A percentile compares a stretch with the other conserved stretches of the same genome.
phyloP scores from a whole-genome alignment of 768 basidiomycete genomes.

The Tricholoma sp. region DNA sequence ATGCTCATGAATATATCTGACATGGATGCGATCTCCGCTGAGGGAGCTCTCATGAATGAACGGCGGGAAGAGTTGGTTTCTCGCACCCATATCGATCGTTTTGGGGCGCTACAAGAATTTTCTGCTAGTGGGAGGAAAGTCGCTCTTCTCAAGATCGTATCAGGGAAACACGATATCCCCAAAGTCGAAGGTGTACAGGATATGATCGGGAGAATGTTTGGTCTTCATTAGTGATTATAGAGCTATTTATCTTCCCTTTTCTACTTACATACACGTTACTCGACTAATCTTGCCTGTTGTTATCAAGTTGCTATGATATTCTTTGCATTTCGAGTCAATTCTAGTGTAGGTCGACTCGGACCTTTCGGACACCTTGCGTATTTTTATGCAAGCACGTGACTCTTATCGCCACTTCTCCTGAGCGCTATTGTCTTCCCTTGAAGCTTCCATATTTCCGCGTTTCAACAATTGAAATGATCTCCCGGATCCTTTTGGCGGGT shows the following conservation, averaged over 20 bases:
- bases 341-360: no score
- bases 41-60: conserved; percentile 29
- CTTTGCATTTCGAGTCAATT: no score
- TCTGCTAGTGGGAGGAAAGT: conserved; percentile 38
- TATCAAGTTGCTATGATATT: no score
- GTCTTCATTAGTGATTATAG: conserved; percentile 11
- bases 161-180: conserved; percentile 59
- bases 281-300: neutral
- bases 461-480: conserved; percentile 1
- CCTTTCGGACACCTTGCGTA: no score
- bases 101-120: conserved; percentile 50
- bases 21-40: conserved; percentile 36
- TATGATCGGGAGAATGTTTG: conserved; percentile 43
- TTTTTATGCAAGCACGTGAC: no score
- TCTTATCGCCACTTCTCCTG: no score
- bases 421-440: neutral
- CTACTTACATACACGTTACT: neutral
- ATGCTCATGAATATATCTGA: conserved; percentile 16
- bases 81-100: conserved; percentile 37
- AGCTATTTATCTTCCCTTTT: neutral
- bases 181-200: conserved; percentile 68
- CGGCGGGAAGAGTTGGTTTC: conserved; percentile 37
- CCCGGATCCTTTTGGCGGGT: neutral
- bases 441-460: no score
- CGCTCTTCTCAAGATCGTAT: conserved; percentile 50